A percentile compares a stretch with the other conserved stretches of the same genome.
Evolutionary conservation across 2,329 filamentous ascomycete species (phyloP).

Genomic region (Myotisia sp.): DNA sequence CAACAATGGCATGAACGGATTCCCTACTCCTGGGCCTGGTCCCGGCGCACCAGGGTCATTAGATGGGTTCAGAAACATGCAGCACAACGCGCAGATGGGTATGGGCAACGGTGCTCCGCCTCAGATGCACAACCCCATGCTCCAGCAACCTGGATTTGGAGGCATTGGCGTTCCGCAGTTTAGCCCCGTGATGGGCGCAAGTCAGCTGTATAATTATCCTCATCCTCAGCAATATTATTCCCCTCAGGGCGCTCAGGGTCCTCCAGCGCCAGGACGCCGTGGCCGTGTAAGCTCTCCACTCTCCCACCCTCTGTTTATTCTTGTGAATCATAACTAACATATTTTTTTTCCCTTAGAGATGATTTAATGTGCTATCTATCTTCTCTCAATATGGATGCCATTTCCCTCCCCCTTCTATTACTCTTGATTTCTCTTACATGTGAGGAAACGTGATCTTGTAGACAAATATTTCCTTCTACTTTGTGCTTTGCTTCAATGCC

Average conservation of each 20-base stretch:
- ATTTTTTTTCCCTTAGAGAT: background rate
- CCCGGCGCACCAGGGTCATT: slow-evolving; percentile 23
- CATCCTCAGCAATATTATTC: slow-evolving; percentile 37
- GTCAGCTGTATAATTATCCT: slow-evolving; percentile 40
- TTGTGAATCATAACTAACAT: background rate
- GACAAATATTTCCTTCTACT: too few species aligned
- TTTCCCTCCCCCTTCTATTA: too few species aligned
- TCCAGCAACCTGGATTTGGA: slow-evolving; percentile 34
- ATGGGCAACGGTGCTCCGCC: slow-evolving; percentile 21
- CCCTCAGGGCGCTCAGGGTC: slow-evolving; percentile 29
- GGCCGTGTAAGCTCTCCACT: slow-evolving; percentile 38
- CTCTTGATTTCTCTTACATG: too few species aligned
- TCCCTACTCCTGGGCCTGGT: slow-evolving; percentile 22
- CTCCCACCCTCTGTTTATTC: too few species aligned
- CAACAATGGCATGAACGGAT: slow-evolving; percentile 29
- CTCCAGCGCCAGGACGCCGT: slow-evolving; percentile 36
- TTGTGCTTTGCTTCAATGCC: too few species aligned
- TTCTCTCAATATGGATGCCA: too few species aligned
- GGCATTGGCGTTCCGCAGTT: slow-evolving; percentile 32
- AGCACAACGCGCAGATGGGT: too few species aligned
- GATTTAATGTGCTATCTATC: too few species aligned
- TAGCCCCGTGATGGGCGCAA: slow-evolving; percentile 30
- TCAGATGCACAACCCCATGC: slow-evolving; percentile 32
- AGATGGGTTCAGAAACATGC: slow-evolving; percentile 29
- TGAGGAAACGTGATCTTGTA: too few species aligned